These are phyloP conservation scores for Nakaseomyces sp. DNA, from an alignment of 1,139 yeast genomes.

Conservation along the genomic window DNA sequence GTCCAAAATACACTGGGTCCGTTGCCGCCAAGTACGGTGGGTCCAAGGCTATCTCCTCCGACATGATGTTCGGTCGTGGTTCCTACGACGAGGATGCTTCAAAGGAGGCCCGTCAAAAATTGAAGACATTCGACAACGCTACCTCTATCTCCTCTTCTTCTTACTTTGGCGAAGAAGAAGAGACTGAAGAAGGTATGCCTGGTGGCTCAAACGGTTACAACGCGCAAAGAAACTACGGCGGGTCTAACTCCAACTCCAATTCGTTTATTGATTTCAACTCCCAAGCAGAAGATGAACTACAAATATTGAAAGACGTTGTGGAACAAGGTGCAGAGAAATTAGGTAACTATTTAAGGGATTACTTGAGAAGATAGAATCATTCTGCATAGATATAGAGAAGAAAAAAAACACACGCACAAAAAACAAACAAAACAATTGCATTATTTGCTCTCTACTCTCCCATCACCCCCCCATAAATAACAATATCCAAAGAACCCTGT, in stretches of 20 bases:
- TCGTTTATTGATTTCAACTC: constrained; percentile 54
- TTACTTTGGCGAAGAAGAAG: constrained; percentile 83
- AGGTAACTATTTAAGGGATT: constrained; percentile 77
- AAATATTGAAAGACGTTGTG: constrained; percentile 81
- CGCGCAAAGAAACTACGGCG: constrained; percentile 8
- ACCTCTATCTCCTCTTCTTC: constrained; percentile 84
- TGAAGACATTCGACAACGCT: constrained; percentile 77
- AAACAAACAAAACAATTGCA: no score
- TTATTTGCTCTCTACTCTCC: no score
- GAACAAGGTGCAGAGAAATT: constrained; percentile 90
- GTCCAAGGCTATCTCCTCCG: constrained; percentile 93
- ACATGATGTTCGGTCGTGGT: constrained; percentile 87
- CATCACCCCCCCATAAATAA: background rate
- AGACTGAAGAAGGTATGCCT: constrained; percentile 26
- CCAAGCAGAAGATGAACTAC: constrained; percentile 65
- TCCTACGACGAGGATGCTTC: constrained; percentile 70
- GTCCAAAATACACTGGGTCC: constrained; percentile 53
- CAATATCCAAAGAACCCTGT: background rate
- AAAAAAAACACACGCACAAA: no score
- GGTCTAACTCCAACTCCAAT: constrained; percentile 11
- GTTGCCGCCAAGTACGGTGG: constrained; percentile 70
- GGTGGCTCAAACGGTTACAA: constrained; percentile 26
- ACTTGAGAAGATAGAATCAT: constrained; percentile 45
- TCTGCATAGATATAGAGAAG: no score
- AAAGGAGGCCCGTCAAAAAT: constrained; percentile 67